Evolutionary conservation across 768 basidiomycete genomes (phyloP), one percentile per base, ranked within the genome.

Genomic region (Tricholoma sp.): DNA sequence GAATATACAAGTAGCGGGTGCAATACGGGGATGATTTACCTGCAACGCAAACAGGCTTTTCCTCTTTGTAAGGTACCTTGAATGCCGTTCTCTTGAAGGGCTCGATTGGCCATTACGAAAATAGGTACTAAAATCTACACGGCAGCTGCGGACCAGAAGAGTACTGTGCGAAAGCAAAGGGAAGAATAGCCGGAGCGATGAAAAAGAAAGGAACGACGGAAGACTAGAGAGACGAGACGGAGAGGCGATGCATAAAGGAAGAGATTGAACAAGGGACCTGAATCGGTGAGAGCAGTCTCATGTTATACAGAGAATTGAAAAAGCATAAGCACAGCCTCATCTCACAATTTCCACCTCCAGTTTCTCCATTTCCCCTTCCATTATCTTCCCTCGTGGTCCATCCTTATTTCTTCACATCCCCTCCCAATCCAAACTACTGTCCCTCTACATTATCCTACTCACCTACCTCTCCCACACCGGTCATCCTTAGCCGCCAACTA

Each of bases 21-120:
- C 18, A 43, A 56, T 56, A 31, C 22, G 35, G 56, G 8, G 29
- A 50, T 18, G 49, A 72, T 76, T 56, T 59, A 84, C 85, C 85
- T 83, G 83, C 85, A 87, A 73, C 85, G 78, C 53, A 87, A 75
- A 74, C 85, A 87, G 53, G 85, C 85, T 70, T 85, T 86, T 34
- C 85, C 85, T 62, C 85, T 74, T 72, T 86, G 85, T 19, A 87
- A 71, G 60, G 84, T 77, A 43, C 70, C 67, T 57, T 75, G 70
- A 31, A 67, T 59, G 39, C 63, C 67, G 55, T 71, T 69, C 55
- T 75, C 74, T 46, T 69, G 59, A 54, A 69, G 61, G 50, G 74
- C 72, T 67, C 79, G 80, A 66, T 79, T 80, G 67, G 79, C 76
- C 79, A 81, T 82, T 72, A 75, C 64, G 61, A 66, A 72, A 67